Base-by-base conservation (phyloP, 202 grass and related monocot species). In the Panicum virgatum region DNA sequence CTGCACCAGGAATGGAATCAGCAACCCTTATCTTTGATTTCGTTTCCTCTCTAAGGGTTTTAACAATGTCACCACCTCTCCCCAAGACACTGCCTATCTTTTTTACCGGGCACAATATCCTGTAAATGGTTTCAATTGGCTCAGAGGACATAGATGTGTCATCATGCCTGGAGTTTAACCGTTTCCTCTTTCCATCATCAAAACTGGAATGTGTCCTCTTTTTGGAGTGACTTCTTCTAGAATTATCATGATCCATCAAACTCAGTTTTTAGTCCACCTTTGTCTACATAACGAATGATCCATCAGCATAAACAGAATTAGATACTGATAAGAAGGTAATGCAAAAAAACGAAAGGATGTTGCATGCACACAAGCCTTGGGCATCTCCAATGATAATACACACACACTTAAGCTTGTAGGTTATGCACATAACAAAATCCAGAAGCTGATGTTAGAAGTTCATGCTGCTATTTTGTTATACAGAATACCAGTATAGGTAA, bases 1-100 rank as follows among this genome's bases (percentile, higher is more conserved):
- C 96, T 18, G 96, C 93, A 73, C 96, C 91, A 68, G 91, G 89
- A 92, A 99, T 93, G 80, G 93, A 82, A 92, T 99, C 92, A 63
- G 91, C 93, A 82, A 99, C 91, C 69, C 91, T 84, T 89, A 96
- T 99, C 83, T 99, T 99, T 72, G 96, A 87, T 91, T 92, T 92
- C 62, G 96, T 96, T 76, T 96, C 91, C 45, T 91, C 89, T 81
- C 93, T 91, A 54, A 96, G 83, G 53, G 91, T 76, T 70, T 96
- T 96, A 72, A 99, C 90, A 86, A 99, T 80, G 38, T 90, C 91
- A 81, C 96, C 96, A 67, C 93, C 96, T 77, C 85, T 92, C 29
- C 96, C 96, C 71, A 99, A 86, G 61, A 99, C 87, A 78, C 90
- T 88, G n/a, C 95, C 96, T 43, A 99, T 96, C 76, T 94, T 99